A percentile compares a stretch with the other conserved stretches of the same genome.
Conservation (phyloP, 331 rosid genomes). For the Malus hybrid region DNA sequence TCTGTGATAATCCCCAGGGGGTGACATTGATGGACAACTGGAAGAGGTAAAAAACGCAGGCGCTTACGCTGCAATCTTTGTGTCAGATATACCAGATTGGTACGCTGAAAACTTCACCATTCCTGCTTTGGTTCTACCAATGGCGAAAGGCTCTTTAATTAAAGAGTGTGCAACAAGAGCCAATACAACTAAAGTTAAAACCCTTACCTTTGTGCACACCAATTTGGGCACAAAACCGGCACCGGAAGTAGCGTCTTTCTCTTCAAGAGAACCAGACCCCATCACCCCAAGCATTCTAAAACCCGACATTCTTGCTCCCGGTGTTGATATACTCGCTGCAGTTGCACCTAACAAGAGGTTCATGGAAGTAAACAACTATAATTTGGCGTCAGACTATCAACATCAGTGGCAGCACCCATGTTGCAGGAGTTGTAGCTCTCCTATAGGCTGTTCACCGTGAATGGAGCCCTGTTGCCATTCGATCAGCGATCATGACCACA, state of each 20-base stretch:
- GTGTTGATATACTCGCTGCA: slow-evolving; percentile 2
- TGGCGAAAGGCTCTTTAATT: not conserved
- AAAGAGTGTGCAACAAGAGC: no score
- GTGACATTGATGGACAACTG: not conserved
- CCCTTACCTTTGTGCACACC: not conserved
- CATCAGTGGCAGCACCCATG: slow-evolving; percentile 21
- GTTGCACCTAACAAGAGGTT: not conserved
- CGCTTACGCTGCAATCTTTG: slow-evolving; percentile 4
- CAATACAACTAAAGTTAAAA: not conserved
- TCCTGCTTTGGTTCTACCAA: not conserved
- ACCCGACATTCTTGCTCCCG: slow-evolving; percentile 2
- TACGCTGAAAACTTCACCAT: not conserved
- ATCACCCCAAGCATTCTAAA: slow-evolving; percentile 4
- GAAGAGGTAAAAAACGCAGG: not conserved
- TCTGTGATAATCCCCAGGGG: not conserved
- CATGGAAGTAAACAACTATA: not conserved
- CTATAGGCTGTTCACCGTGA: not conserved
- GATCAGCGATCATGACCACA: slow-evolving; percentile 7
- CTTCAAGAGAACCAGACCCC: slow-evolving; percentile 10
- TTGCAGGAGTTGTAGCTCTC: slow-evolving; percentile 2
- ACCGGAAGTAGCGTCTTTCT: not conserved
- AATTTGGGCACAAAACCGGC: slow-evolving; percentile 11
- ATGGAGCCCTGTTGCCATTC: slow-evolving; percentile 13
- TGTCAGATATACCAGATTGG: not conserved
- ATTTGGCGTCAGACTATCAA: not conserved